Evolutionary conservation across 2,329 filamentous ascomycete species (phyloP).

Genomic region (Hysterium pulicare): DNA sequence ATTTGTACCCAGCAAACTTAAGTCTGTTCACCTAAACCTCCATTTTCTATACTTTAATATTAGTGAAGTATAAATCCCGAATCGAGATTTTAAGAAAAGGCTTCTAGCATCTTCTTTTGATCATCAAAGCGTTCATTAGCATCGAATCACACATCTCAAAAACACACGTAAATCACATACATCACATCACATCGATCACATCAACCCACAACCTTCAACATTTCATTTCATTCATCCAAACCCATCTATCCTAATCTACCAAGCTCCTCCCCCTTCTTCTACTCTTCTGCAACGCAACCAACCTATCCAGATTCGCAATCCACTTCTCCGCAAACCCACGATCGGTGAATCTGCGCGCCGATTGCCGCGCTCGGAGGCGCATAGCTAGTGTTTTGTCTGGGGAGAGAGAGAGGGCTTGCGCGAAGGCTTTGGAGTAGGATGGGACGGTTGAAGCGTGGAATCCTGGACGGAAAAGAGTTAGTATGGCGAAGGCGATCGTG

Average conservation of each 20-base stretch:
- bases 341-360: slow-evolving; percentile 82
- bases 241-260: no score
- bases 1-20: no score
- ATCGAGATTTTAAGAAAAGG: no score
- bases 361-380: slow-evolving; percentile 70
- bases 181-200: no score
- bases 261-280: not conserved
- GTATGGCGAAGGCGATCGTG: slow-evolving; percentile 1
- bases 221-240: not conserved
- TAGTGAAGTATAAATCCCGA: no score
- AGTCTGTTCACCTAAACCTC: no score
- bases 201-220: no score
- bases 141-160: no score
- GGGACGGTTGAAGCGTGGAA: slow-evolving; percentile 77
- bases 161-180: no score
- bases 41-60: no score
- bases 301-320: slow-evolving; percentile 68
- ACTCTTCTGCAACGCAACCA: slow-evolving; percentile 53
- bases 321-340: slow-evolving; percentile 79
- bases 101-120: no score
- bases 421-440: slow-evolving; percentile 79
- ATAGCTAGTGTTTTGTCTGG: slow-evolving; percentile 66
- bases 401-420: slow-evolving; percentile 68
- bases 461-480: slow-evolving; percentile 50
- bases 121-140: no score